Percentiles rank a stretch among this genome's conserved stretches.
Evolutionary conservation across 768 basidiomycete species (phyloP).

Genomic region (Bullera alba): DNA sequence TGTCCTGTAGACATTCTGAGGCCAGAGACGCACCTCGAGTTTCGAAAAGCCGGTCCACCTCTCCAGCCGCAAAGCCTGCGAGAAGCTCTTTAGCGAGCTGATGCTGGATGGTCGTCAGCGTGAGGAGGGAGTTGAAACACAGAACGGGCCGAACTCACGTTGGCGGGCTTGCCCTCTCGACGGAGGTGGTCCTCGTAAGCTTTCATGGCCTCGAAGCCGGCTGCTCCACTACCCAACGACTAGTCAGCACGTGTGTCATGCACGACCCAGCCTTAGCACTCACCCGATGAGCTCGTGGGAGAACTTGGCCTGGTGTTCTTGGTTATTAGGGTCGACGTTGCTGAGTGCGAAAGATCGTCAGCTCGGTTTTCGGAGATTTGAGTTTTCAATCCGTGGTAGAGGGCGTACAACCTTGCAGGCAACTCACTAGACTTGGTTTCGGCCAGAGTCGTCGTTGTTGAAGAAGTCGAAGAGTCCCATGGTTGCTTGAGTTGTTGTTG

Average conservation of each 20-base stretch:
- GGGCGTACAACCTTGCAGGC: not conserved
- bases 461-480: constrained; percentile 38
- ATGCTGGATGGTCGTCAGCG: constrained; percentile 13
- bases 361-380: not conserved
- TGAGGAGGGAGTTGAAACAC: not conserved
- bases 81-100: constrained; percentile 45
- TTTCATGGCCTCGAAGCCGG: constrained; percentile 48
- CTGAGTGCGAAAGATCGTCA: constrained; percentile 5
- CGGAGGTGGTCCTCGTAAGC: constrained; percentile 46
- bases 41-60: constrained; percentile 48
- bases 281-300: constrained; percentile 42
- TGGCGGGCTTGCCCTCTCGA: constrained; percentile 42
- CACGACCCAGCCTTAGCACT: constrained; percentile 2
- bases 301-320: constrained; percentile 35
- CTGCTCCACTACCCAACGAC: constrained; percentile 39
- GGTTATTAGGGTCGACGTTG: constrained; percentile 33
- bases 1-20: not conserved
- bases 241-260: constrained; percentile 1
- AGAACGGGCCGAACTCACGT: constrained; percentile 19
- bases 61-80: constrained; percentile 46
- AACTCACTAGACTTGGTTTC: constrained; percentile 39
- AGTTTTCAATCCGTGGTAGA: too few species aligned
- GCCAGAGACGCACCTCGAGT: constrained; percentile 43
- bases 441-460: constrained; percentile 33
- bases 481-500: not conserved